Evolutionary conservation across 2,329 filamentous ascomycete genomes (phyloP).

Genomic region (Diaporthe vexans): DNA sequence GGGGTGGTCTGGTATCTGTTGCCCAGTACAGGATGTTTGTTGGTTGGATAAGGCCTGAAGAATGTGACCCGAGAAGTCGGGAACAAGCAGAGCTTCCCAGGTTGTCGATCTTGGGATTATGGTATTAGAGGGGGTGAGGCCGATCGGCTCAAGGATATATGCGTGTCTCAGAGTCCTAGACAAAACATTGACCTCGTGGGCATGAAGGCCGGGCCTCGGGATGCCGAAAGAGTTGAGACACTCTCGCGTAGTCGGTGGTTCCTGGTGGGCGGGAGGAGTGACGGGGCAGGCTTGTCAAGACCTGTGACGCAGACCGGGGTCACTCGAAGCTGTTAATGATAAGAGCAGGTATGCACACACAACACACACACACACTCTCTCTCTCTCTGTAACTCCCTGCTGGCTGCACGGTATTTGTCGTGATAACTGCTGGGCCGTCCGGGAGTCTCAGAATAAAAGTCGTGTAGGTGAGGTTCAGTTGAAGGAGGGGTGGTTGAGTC

Average conservation of each 20-base stretch:
- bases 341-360: neutral
- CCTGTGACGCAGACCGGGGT: slow-evolving; percentile 25
- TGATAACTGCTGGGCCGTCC: neutral
- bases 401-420: too few species aligned
- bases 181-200: slow-evolving; percentile 38
- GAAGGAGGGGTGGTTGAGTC: neutral
- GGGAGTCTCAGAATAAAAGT: neutral
- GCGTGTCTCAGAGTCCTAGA: slow-evolving; percentile 40
- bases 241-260: slow-evolving; percentile 33
- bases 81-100: neutral
- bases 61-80: slow-evolving; percentile 25
- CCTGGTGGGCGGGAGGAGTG: slow-evolving; percentile 23
- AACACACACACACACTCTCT: neutral
- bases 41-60: slow-evolving; percentile 8
- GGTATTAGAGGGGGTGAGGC: slow-evolving; percentile 46
- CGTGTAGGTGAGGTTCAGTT: neutral
- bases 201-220: slow-evolving; percentile 27
- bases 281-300: slow-evolving; percentile 26
- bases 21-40: neutral
- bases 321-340: neutral
- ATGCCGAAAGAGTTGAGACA: slow-evolving; percentile 39
- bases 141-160: slow-evolving; percentile 34
- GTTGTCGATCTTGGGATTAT: slow-evolving; percentile 40
- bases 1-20: neutral
- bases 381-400: too few species aligned